These are phyloP conservation scores for Annulohypoxylon moriforme DNA, from an alignment of 495 filamentous ascomycete species.

Conservation along the genomic window DNA sequence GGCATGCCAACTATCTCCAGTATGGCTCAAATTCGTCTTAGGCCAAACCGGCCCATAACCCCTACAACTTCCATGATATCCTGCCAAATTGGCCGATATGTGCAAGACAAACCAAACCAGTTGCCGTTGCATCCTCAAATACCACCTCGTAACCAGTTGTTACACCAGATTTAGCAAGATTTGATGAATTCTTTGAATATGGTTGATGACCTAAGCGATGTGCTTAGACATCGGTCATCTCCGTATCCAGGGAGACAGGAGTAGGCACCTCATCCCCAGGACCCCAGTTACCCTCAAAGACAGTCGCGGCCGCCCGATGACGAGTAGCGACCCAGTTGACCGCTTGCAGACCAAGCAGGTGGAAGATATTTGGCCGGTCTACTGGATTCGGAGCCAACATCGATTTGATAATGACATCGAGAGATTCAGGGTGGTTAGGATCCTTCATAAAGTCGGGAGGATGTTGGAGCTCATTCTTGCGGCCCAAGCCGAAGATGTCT, in stretches of 20 bases:
- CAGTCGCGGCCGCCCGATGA: constrained; percentile 83
- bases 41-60: constrained; percentile 21
- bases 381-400: constrained; percentile 84
- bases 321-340: constrained; percentile 80
- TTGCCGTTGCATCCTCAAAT: constrained; percentile 39
- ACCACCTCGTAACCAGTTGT: constrained; percentile 52
- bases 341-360: constrained; percentile 74
- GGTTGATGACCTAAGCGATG: constrained; percentile 25
- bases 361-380: constrained; percentile 77
- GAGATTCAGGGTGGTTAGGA: constrained; percentile 70
- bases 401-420: constrained; percentile 86
- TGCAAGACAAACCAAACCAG: constrained; percentile 38
- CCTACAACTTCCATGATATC: constrained; percentile 36
- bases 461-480: constrained; percentile 73
- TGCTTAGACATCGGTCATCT: constrained; percentile 61
- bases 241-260: constrained; percentile 53
- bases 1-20: constrained; percentile 28
- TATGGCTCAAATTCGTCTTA: constrained; percentile 12
- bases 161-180: constrained; percentile 51
- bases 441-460: constrained; percentile 91
- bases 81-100: constrained; percentile 44
- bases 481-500: constrained; percentile 61
- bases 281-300: constrained; percentile 96
- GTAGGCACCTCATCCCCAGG: constrained; percentile 58
- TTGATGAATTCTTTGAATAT: constrained; percentile 25